Conservation (phyloP, 257 asterid genomes). For the Solanum neorickii region DNA sequence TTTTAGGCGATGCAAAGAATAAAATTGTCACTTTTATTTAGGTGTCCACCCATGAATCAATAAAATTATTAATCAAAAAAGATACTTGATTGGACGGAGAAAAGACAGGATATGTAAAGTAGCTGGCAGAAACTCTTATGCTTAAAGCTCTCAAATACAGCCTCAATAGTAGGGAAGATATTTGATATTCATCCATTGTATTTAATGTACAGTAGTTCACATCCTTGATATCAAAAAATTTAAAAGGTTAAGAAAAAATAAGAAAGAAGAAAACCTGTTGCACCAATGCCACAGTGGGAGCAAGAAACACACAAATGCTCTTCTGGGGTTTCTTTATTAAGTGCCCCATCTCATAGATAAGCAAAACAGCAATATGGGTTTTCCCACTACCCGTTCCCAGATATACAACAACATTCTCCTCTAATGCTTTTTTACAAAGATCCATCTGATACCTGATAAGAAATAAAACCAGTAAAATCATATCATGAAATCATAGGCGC, state of each 20-base stretch:
- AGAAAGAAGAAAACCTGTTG: conserved; percentile 56
- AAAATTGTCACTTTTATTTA: neutral
- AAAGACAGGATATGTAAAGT: neutral
- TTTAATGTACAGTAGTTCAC: neutral
- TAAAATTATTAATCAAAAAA: neutral
- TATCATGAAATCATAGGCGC: neutral
- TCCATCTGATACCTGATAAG: conserved; percentile 75
- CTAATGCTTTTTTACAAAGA: conserved; percentile 77
- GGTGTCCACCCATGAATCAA: neutral
- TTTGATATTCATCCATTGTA: neutral
- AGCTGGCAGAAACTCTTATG: neutral
- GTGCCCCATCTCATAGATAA: conserved; percentile 87
- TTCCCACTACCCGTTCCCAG: conserved; percentile 96
- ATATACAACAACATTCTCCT: conserved; percentile 71
- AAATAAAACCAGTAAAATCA: neutral
- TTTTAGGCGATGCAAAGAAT: neutral
- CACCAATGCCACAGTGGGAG: conserved; percentile 90
- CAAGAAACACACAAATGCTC: conserved; percentile 78
- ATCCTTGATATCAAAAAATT: neutral
- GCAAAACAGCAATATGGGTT: conserved; percentile 86
- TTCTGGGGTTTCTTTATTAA: conserved; percentile 81
- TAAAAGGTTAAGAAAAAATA: neutral
- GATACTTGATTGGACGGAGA: neutral
- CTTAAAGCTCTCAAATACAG: neutral
- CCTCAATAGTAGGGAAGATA: neutral